These are phyloP conservation scores for Saturnispora sanitii DNA, from an alignment of 805 yeast genomes.

Conservation along the genomic window DNA sequence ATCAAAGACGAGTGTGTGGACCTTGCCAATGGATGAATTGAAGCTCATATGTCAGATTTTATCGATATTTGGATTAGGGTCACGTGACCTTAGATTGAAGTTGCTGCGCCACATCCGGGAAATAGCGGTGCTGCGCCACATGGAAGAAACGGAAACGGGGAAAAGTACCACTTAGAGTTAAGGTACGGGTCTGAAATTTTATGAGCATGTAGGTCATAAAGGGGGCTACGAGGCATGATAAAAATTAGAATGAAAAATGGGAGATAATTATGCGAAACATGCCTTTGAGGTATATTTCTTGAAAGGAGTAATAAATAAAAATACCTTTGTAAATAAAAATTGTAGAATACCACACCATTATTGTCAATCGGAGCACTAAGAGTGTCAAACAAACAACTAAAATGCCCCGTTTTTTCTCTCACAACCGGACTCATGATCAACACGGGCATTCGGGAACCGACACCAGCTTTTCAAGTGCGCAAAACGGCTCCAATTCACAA, in stretches of 20 bases:
- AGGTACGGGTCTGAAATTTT: too few relatives aligned
- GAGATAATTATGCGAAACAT: too few relatives aligned
- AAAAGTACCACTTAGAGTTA: too few relatives aligned
- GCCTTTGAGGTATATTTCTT: background rate
- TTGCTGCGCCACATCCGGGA: slow-evolving; percentile 9
- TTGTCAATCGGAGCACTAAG: too few relatives aligned
- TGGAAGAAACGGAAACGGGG: background rate
- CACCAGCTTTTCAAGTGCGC: too few relatives aligned
- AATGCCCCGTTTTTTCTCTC: too few relatives aligned
- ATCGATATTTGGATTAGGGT: background rate
- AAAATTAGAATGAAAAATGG: too few relatives aligned
- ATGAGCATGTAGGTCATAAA: background rate
- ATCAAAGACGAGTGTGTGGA: background rate
- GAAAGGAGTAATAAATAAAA: background rate
- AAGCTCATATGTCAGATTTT: background rate
- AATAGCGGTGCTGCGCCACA: slow-evolving; percentile 8
- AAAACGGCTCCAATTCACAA: background rate
- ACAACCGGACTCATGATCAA: too few relatives aligned
- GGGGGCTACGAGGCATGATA: background rate
- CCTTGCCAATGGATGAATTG: background rate
- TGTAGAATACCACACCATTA: too few relatives aligned
- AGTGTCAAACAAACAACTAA: too few relatives aligned
- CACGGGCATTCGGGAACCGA: too few relatives aligned
- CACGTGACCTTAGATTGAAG: slow-evolving; percentile 7
- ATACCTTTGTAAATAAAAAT: background rate